Conservation (phyloP, 2,329 filamentous ascomycete genomes). For the Thelonectria rubi region DNA sequence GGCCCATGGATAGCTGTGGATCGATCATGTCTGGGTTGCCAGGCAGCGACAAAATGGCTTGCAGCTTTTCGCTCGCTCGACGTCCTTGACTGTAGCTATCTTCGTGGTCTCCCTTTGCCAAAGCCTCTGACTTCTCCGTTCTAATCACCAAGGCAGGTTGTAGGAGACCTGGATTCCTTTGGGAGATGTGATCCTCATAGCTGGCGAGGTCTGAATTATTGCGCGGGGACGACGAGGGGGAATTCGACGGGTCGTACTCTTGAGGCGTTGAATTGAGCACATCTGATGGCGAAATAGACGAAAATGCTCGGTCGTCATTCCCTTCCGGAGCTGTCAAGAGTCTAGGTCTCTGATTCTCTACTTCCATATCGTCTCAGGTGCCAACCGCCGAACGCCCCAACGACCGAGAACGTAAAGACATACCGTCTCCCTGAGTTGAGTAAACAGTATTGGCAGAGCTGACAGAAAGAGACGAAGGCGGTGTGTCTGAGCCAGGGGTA, state of each 20-base stretch:
- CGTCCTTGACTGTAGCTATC: too few relatives aligned
- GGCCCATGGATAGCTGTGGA: too few relatives aligned
- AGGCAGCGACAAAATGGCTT: too few relatives aligned
- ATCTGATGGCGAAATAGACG: background rate
- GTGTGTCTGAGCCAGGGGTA: background rate
- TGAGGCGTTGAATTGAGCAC: background rate
- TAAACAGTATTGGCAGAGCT: background rate
- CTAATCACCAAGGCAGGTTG: too few relatives aligned
- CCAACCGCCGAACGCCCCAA: too few relatives aligned
- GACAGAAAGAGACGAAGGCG: background rate
- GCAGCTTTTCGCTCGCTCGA: too few relatives aligned
- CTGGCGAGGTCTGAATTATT: background rate
- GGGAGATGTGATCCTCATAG: too few relatives aligned
- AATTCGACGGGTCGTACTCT: background rate
- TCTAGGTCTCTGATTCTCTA: background rate
- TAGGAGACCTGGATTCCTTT: too few relatives aligned
- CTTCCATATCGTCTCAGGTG: too few relatives aligned
- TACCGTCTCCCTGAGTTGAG: background rate
- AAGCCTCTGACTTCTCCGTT: too few relatives aligned
- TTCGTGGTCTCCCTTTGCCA: too few relatives aligned
- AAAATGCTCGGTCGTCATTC: background rate
- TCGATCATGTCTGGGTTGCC: too few relatives aligned
- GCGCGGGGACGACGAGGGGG: background rate
- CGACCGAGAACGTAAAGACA: background rate
- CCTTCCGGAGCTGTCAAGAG: background rate